Conservation (phyloP, 441 rosid genomes). For the Biscutella laevigata region DNA sequence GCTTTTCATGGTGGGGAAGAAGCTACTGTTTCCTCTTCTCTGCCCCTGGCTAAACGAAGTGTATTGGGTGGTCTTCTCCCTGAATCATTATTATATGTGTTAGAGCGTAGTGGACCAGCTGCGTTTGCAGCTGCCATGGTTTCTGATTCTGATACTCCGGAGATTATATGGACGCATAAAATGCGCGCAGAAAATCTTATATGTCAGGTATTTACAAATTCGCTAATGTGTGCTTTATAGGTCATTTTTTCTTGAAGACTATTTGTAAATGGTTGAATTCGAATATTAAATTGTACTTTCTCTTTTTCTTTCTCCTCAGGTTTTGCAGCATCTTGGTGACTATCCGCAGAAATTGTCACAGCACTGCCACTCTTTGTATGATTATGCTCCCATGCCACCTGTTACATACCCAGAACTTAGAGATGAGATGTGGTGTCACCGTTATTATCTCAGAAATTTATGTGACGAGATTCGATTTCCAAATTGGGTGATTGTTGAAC, state of each 20-base stretch:
- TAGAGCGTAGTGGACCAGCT: constrained; percentile 96
- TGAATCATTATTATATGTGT: constrained; percentile 88
- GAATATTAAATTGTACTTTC: constrained; percentile 12
- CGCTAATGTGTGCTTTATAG: constrained; percentile 11
- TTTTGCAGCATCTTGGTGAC: constrained; percentile 99
- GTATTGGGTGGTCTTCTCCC: constrained; percentile 99
- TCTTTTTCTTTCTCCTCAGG: constrained; percentile 39
- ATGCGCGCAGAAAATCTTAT: constrained; percentile 99
- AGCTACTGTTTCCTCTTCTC: constrained; percentile 95
- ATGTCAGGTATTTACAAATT: constrained; percentile 54
- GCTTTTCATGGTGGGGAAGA: constrained; percentile 99
- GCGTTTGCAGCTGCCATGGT: constrained; percentile 99
- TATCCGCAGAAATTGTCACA: constrained; percentile 95
- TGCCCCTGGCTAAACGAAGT: constrained; percentile 96
- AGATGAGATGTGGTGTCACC: constrained; percentile 99
- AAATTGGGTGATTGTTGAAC: constrained; percentile 97
- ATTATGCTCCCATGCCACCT: constrained; percentile 99
- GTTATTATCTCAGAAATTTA: constrained; percentile 89
- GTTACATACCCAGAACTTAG: constrained; percentile 97
- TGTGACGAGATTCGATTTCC: constrained; percentile 97
- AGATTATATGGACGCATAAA: constrained; percentile 98
- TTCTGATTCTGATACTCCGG: constrained; percentile 99
- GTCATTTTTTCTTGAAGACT: constrained; percentile 17
- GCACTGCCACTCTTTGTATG: constrained; percentile 91
- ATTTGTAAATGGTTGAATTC: constrained; percentile 3